Evolutionary conservation across 169 alveolate genomes (phyloP).

Genomic region (Babesia ovis): DNA sequence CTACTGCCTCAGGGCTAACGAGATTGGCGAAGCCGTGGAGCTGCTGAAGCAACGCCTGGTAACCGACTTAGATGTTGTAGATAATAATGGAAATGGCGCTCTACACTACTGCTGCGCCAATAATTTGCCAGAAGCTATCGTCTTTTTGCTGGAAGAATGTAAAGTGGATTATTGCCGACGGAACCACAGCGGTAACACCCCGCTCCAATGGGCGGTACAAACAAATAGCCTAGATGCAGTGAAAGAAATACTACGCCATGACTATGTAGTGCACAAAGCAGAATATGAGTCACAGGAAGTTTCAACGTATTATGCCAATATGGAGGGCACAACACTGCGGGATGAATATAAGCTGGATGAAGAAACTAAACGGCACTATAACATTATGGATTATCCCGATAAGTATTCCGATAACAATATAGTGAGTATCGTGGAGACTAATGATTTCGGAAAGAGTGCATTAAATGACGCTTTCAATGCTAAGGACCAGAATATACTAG

Average conservation of each 20-base stretch:
- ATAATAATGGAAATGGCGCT: conserved; percentile 67
- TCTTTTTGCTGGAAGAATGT: conserved; percentile 69
- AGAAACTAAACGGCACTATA: conserved; percentile 17
- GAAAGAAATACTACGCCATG: conserved; percentile 63
- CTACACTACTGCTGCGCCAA: conserved; percentile 76
- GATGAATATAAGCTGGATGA: conserved; percentile 23
- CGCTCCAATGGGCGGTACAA: conserved; percentile 79
- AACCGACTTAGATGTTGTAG: conserved; percentile 36
- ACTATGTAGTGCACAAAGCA: conserved; percentile 58
- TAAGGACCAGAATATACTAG: conserved; percentile 69
- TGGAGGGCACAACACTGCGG: neutral
- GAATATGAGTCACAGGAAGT: conserved; percentile 44
- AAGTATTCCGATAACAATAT: conserved; percentile 41
- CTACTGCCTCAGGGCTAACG: conserved; percentile 55
- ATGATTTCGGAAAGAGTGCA: conserved; percentile 61
- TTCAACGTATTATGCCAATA: conserved; percentile 18
- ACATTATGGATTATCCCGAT: conserved; percentile 2
- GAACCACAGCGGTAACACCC: conserved; percentile 74
- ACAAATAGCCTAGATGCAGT: conserved; percentile 70
- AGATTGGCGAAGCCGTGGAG: conserved; percentile 33
- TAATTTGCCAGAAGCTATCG: conserved; percentile 65
- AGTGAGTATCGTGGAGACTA: conserved; percentile 50
- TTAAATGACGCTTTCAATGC: conserved; percentile 73
- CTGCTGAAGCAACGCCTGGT: conserved; percentile 45
- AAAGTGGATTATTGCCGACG: conserved; percentile 56